Evolutionary conservation across 805 yeast species (phyloP).

Genomic region (Ogataea pignaliae): DNA sequence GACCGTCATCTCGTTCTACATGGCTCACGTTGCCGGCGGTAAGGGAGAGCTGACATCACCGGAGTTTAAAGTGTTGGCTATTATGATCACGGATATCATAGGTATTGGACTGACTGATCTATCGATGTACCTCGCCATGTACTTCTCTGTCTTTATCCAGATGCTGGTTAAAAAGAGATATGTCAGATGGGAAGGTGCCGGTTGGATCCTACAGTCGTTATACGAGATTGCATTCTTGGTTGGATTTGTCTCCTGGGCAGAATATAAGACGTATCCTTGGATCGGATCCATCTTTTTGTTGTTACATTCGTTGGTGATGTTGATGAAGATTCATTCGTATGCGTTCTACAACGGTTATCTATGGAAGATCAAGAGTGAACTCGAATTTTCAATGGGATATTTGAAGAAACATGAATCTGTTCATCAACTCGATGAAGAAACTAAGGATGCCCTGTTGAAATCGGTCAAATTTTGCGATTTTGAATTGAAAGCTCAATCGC

Average conservation of each 20-base stretch:
- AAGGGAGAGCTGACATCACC: slow-evolving; percentile 42
- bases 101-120: slow-evolving; percentile 73
- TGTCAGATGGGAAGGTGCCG: slow-evolving; percentile 59
- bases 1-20: slow-evolving; percentile 48
- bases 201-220: slow-evolving; percentile 56
- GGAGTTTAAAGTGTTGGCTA: slow-evolving; percentile 50
- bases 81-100: slow-evolving; percentile 57
- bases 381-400: slow-evolving; percentile 42
- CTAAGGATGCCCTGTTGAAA: slow-evolving; percentile 34
- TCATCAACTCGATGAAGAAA: slow-evolving; percentile 25
- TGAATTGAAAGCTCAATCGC: slow-evolving; percentile 62
- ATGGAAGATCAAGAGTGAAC: slow-evolving; percentile 58
- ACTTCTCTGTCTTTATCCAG: slow-evolving; percentile 59
- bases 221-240: slow-evolving; percentile 52
- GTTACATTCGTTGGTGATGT: slow-evolving; percentile 75
- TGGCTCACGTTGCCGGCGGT: slow-evolving; percentile 22
- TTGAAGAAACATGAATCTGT: slow-evolving; percentile 34
- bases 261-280: slow-evolving; percentile 69
- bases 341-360: slow-evolving; percentile 89
- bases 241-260: slow-evolving; percentile 54
- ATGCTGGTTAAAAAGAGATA: slow-evolving; percentile 38
- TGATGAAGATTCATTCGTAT: slow-evolving; percentile 96
- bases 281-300: slow-evolving; percentile 81
- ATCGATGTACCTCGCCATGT: slow-evolving; percentile 65
- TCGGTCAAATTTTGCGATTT: slow-evolving; percentile 65